These are phyloP conservation scores for Solanum rostratum DNA, from an alignment of 257 asterid genomes.

Conservation along the genomic window DNA sequence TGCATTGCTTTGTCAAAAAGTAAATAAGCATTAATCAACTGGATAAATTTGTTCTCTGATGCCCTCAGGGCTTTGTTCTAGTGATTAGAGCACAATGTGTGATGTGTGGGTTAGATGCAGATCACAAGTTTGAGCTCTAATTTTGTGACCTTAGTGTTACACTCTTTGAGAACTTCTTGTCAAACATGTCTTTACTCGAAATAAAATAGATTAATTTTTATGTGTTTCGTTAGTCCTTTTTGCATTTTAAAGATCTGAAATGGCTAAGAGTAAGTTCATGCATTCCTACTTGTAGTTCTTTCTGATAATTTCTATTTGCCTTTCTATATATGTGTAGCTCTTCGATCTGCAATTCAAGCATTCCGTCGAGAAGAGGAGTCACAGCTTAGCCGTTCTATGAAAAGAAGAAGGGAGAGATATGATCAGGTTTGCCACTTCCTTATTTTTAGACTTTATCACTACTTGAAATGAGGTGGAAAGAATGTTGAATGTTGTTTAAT, in stretches of 20 bases:
- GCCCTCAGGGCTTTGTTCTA: not conserved
- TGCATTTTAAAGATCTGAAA: not conserved
- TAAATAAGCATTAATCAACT: not conserved
- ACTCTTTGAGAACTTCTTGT: not conserved
- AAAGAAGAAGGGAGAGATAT: conserved; percentile 64
- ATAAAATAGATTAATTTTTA: not conserved
- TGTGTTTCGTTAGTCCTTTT: not conserved
- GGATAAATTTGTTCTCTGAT: not conserved
- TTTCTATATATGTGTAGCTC: conserved; percentile 39
- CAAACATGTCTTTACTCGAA: not conserved
- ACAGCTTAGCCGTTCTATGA: conserved; percentile 38
- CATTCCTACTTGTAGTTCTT: not conserved
- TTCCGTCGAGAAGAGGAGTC: conserved; percentile 76
- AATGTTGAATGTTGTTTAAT: not conserved
- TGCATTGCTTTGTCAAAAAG: not conserved
- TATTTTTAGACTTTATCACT: not conserved
- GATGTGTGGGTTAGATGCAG: not conserved
- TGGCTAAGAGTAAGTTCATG: not conserved
- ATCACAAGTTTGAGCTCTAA: not conserved
- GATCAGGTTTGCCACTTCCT: conserved; percentile 41
- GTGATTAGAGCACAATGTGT: not conserved
- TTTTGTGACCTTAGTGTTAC: not conserved
- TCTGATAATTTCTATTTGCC: not conserved
- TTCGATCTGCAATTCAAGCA: conserved; percentile 80
- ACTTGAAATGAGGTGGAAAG: not conserved